Evolutionary conservation across 1,284 basidiomycete species (phyloP).

Genomic region (Ganoderma sinense): DNA sequence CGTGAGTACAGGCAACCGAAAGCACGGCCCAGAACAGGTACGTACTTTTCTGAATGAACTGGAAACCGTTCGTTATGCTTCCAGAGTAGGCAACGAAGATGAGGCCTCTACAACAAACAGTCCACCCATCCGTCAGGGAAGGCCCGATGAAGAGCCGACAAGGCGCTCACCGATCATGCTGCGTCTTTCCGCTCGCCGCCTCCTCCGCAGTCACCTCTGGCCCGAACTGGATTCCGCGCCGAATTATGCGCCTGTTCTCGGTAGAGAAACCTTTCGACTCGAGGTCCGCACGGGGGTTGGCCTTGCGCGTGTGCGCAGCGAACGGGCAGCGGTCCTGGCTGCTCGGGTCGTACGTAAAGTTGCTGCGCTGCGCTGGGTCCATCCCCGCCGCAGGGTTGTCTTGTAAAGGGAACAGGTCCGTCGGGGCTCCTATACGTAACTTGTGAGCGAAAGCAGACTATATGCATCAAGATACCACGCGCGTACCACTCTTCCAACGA

Average conservation of each 20-base stretch:
- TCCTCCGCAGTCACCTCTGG: constrained; percentile 51
- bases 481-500: constrained; percentile 65
- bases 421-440: constrained; percentile 40
- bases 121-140: not conserved
- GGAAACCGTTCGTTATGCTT: constrained; percentile 53
- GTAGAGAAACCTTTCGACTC: constrained; percentile 15
- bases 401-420: constrained; percentile 41
- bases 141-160: not conserved
- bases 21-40: not conserved
- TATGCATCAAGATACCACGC: not conserved
- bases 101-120: constrained; percentile 43
- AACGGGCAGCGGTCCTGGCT: constrained; percentile 57
- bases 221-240: constrained; percentile 50
- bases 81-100: constrained; percentile 59
- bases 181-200: constrained; percentile 42
- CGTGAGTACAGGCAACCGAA: not conserved
- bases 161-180: constrained; percentile 41
- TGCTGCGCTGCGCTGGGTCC: constrained; percentile 45
- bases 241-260: constrained; percentile 37
- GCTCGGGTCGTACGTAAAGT: constrained; percentile 45
- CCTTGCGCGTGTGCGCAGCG: constrained; percentile 63
- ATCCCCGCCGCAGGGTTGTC: constrained; percentile 43
- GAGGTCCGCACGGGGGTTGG: constrained; percentile 50
- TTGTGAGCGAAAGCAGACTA: not conserved
- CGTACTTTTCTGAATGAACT: constrained; percentile 51